Evolutionary conservation across 164 flowering plant genomes (phyloP), one percentile per base, ranked within the genome.

Genomic region (Litsea cubeba): DNA sequence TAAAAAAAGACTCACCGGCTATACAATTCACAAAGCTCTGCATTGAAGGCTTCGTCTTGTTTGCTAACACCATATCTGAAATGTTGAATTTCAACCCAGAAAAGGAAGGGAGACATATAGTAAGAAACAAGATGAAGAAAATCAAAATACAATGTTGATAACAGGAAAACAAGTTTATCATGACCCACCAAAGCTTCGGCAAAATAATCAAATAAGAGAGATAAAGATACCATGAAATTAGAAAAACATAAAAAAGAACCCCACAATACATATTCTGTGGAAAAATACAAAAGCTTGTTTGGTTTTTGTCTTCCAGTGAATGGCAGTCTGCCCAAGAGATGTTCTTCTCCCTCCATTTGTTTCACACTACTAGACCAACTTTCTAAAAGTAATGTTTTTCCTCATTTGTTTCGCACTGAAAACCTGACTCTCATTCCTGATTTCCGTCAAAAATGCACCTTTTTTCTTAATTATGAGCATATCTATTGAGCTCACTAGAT

Each of bases 61-160:
- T 91, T 93, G 89, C 93, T 94, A 65, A 96, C 94, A 73, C 98
- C 99, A 78, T 86, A 92, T 76, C 99, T 95, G 79, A 65, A 72
- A 75, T 4, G 50, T 20, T 17, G 25, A 18, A 35, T 22, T 25
- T 14, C 32, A 65, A 68, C 51, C 50, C 23, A n/a, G 7, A 32
- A 17, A 40, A 68, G 32, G 22, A 35, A 40, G 22, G 46, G 17
- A 26, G 40, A 30, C 22, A 26, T 40, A 40, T 8, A 40, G 46
- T 40, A 8, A 40, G 46, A 40, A 40, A 40, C 11, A 26, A 66
- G 40, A 25, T 30, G n/a, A 17, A 25, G 3, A 66, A 66, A 17
- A 66, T 14, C 14, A 4, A 66, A 66, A 3, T 30, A 32, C 46
- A 63, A 24, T 23, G 12, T n/a, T 23, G 58, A 58, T 17, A 15